phyloP scores from a whole-genome alignment of 2,329 filamentous ascomycete genomes.

The Apiospora kogelbergensis region DNA sequence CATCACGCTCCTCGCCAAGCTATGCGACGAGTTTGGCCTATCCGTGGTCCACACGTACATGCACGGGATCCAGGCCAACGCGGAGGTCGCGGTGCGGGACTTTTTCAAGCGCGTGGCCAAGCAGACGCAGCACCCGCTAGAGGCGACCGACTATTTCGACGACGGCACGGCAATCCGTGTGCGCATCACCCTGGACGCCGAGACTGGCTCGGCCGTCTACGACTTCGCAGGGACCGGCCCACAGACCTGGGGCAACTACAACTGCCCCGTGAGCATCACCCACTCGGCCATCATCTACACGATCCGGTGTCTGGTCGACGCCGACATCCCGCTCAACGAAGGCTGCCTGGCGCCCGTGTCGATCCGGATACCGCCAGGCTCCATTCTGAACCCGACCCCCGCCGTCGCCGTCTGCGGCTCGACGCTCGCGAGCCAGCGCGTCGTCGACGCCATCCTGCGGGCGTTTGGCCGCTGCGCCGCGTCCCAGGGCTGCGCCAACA shows the following conservation, averaged over 20 bases:
- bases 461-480: constrained; percentile 24
- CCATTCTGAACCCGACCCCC: constrained; percentile 30
- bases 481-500: constrained; percentile 33
- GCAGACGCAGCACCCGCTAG: constrained; percentile 48
- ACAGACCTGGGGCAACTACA: constrained; percentile 34
- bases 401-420: constrained; percentile 19
- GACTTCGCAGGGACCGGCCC: constrained; percentile 50
- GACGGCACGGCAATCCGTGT: constrained; percentile 40
- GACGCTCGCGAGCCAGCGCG: constrained; percentile 18
- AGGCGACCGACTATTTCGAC: constrained; percentile 73
- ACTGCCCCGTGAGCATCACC: constrained; percentile 27
- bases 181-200: constrained; percentile 53
- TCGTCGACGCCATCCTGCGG: constrained; percentile 13
- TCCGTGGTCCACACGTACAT: constrained; percentile 36
- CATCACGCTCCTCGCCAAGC: constrained; percentile 27
- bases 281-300: constrained; percentile 29
- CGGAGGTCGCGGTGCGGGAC: constrained; percentile 34
- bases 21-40: constrained; percentile 33
- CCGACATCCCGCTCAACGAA: constrained; percentile 74
- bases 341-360: constrained; percentile 54
- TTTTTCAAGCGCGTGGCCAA: constrained; percentile 40
- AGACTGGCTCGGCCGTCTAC: constrained; percentile 70
- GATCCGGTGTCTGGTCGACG: constrained; percentile 63
- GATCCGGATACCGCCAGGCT: constrained; percentile 29
- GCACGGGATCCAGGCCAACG: constrained; percentile 40